A percentile compares a stretch with the other conserved stretches of the same genome.
Evolutionary conservation across 2,329 filamentous ascomycete species (phyloP).

Genomic region (Alternaria atra): DNA sequence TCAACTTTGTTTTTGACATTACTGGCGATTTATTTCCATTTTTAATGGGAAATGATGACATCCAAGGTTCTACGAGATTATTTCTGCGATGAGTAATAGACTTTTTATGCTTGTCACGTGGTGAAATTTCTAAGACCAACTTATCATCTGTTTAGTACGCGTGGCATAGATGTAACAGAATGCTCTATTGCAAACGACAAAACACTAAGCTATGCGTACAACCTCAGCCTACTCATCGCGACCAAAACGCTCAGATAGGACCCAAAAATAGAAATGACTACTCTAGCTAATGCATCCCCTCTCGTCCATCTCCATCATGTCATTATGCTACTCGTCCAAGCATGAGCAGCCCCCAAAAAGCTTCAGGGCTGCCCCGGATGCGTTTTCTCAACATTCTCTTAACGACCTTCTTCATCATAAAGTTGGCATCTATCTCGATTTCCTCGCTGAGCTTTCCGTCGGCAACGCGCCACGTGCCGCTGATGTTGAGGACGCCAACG

Average conservation of each 20-base stretch:
- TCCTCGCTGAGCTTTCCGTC: slow-evolving; percentile 47
- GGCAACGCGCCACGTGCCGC: slow-evolving; percentile 50
- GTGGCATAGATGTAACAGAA: background rate
- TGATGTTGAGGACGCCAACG: slow-evolving; percentile 50
- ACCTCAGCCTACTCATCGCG: background rate
- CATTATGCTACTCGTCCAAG: slow-evolving; percentile 14
- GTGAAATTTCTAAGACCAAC: no score
- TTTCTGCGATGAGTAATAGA: no score
- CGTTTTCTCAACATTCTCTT: slow-evolving; percentile 54
- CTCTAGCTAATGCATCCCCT: background rate
- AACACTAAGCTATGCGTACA: slow-evolving; percentile 2
- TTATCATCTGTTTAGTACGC: no score
- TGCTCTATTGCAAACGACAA: background rate
- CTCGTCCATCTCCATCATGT: background rate
- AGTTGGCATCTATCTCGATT: slow-evolving; percentile 54
- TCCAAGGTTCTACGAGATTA: no score
- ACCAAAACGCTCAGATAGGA: background rate
- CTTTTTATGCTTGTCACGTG: no score
- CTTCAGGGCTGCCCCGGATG: slow-evolving; percentile 50
- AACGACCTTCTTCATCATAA: slow-evolving; percentile 55
- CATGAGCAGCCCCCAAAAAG: slow-evolving; percentile 44
- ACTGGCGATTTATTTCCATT: no score
- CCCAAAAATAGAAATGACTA: background rate
- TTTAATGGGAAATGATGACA: no score
- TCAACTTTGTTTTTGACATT: no score